Evolutionary conservation across 2,329 filamentous ascomycete genomes (phyloP), one percentile per base, ranked within the genome.

Genomic region (Scorias spongiosa): DNA sequence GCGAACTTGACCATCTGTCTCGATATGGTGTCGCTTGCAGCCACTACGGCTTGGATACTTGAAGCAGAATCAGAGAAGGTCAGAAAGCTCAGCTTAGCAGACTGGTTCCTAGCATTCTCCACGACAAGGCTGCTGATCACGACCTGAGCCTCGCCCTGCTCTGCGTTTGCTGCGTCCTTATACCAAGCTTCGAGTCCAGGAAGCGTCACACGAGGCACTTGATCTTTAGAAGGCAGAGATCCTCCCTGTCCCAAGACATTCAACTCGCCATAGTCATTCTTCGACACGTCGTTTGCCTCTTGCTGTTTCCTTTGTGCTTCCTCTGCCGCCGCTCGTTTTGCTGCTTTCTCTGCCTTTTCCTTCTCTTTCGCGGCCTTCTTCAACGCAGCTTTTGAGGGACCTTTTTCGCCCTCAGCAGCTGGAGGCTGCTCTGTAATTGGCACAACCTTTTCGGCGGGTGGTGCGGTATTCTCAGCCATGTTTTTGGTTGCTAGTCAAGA

Each of bases 1-100:
- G 82, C 78, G 77, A 84, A 96, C 68, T 96, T 96, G 60, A 95
- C 84, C 89, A 96, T 96, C 65, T 84, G 86, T 61, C 80, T 81
- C 78, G 56, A 86, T 76, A 59, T 70, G 12, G 47, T 65, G 49
- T 66, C 66, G 50, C 64, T 76, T 41, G 77, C 81, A 14, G 74
- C 72, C 12, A 86, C 69, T 32, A 95, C 81, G 42, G 81, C 86
- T 68, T 95, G 88, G 34, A 95, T 80, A 20, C 80, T 81, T 70
- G 82, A 80, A 57, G 79, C 74, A 47, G 74, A 70, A 62, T 84
- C 78, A 63, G 85, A 76, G 54, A 96, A 72, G 67, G 91, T 86
- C 55, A 95, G 66, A 67, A 95, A 95, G 37, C 79, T 82, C 69
- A 95, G 81, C 71, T 94, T 93, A 52, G 87, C 86, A 47, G 83